Evolutionary conservation across 306 rosid species (phyloP).

Genomic region (Rosa multiflora): DNA sequence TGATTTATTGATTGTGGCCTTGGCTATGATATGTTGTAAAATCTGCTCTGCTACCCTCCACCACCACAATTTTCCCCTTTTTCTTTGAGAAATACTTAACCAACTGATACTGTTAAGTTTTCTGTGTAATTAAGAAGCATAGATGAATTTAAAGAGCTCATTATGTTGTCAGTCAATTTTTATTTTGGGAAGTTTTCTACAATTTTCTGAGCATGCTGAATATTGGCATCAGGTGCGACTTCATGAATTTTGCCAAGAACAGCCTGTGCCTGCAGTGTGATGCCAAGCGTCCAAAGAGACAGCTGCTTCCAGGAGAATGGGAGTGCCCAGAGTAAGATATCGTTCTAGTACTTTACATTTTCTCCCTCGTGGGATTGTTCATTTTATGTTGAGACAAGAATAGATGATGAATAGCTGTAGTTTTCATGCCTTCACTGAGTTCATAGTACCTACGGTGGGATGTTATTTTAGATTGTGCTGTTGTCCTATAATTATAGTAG

Average conservation of each 20-base stretch:
- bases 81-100: background rate
- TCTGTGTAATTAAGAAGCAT: background rate
- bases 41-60: background rate
- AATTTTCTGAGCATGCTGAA: slow-evolving; percentile 24
- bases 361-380: slow-evolving; percentile 12
- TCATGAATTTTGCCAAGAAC: slow-evolving; percentile 97
- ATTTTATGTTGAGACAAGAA: slow-evolving; percentile 1
- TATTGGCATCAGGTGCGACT: slow-evolving; percentile 77
- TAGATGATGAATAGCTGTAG: background rate
- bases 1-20: background rate
- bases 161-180: background rate
- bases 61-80: background rate
- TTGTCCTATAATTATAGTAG: background rate
- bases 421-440: background rate
- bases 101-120: background rate
- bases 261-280: slow-evolving; percentile 88
- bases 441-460: background rate
- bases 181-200: background rate
- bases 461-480: background rate
- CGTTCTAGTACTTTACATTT: slow-evolving; percentile 10
- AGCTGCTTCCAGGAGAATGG: slow-evolving; percentile 98
- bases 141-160: background rate
- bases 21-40: background rate
- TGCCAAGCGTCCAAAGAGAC: slow-evolving; percentile 97
- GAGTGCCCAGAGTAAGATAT: slow-evolving; percentile 92